Conservation (phyloP, 257 asterid genomes). For the Solanum ahanhuiri region DNA sequence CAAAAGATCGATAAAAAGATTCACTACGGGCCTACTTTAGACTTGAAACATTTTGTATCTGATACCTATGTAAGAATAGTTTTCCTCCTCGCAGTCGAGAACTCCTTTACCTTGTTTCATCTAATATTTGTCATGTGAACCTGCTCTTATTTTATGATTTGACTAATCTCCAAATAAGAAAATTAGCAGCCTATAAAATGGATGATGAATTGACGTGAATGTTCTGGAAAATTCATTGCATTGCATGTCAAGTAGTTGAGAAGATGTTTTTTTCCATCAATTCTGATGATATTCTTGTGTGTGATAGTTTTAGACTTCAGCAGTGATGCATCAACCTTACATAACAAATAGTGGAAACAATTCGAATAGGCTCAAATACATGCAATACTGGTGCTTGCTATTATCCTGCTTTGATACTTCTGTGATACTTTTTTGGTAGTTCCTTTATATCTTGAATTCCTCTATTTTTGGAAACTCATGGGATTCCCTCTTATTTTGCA, state of each 20-base stretch:
- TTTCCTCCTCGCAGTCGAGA: background rate
- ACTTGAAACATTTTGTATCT: conserved; percentile 75
- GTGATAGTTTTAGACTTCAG: background rate
- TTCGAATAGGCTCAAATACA: background rate
- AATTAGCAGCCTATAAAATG: background rate
- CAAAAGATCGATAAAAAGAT: conserved; percentile 64
- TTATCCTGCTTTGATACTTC: background rate
- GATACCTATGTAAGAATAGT: conserved; percentile 68
- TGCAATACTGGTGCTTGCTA: background rate
- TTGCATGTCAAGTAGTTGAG: background rate
- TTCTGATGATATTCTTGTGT: background rate
- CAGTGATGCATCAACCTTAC: background rate
- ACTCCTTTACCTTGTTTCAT: background rate
- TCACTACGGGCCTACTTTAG: conserved; percentile 56
- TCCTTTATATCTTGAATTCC: background rate
- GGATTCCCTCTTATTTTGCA: conserved; percentile 16
- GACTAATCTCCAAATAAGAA: background rate
- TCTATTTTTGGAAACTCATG: background rate
- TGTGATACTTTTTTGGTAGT: background rate
- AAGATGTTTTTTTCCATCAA: background rate
- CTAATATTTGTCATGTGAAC: background rate
- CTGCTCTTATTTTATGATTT: background rate
- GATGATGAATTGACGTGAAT: background rate
- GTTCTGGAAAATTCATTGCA: background rate
- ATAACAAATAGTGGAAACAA: background rate